phyloP scores from a whole-genome alignment of 140 eudicot genomes.

The Artemisia princeps region DNA sequence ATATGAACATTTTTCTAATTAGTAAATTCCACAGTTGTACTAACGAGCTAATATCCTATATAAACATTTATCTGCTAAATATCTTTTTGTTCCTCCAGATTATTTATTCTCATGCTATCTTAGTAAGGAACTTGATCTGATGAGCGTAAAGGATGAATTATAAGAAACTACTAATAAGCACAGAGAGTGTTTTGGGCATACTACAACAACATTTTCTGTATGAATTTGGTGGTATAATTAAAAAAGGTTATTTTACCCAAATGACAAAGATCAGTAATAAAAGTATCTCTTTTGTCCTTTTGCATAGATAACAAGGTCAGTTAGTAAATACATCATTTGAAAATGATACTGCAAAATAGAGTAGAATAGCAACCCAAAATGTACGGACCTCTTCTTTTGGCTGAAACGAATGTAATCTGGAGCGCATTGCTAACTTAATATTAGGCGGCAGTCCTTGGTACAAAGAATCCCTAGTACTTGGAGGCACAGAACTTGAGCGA shows the following conservation, averaged over 20 bases:
- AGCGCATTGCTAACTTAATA: conserved; percentile 65
- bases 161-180: not conserved
- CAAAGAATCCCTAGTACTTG: conserved; percentile 78
- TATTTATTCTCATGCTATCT: not conserved
- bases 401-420: conserved; percentile 62
- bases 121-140: not conserved
- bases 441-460: conserved; percentile 94
- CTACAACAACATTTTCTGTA: no score
- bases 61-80: not conserved
- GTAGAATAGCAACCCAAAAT: not conserved
- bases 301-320: no score
- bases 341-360: not conserved
- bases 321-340: no score
- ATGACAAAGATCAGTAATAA: no score
- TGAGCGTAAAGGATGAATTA: not conserved
- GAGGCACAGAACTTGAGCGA: conserved; percentile 81
- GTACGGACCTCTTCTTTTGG: conserved; percentile 69
- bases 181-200: not conserved
- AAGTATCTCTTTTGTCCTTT: no score
- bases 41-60: not conserved
- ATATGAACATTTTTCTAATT: not conserved
- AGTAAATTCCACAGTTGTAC: not conserved
- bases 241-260: no score
- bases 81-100: not conserved
- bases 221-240: no score